A percentile compares a stretch with the other conserved stretches of the same genome.
Evolutionary conservation across 495 filamentous ascomycete genomes (phyloP).

Genomic region (Hyaloscypha hepaticicola): DNA sequence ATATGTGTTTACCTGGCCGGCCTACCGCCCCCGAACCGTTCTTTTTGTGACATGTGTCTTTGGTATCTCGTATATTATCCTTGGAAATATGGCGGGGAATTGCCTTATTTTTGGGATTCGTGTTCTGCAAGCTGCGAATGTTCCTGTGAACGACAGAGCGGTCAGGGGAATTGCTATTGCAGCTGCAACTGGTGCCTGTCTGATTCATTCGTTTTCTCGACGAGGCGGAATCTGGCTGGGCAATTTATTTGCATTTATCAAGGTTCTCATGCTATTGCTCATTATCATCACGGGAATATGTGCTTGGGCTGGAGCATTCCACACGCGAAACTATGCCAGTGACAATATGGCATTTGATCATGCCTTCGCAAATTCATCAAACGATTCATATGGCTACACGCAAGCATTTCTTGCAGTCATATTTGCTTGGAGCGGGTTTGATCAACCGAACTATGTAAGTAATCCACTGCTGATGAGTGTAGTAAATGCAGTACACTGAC

Average conservation of each 20-base stretch:
- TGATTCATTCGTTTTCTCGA: constrained; percentile 48
- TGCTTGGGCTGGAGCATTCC: constrained; percentile 24
- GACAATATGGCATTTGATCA: constrained; percentile 24
- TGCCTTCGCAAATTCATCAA: constrained; percentile 15
- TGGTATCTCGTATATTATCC: constrained; percentile 45
- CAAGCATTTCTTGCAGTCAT: constrained; percentile 20
- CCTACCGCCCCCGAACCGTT: constrained; percentile 32
- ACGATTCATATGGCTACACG: constrained; percentile 17
- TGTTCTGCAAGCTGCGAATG: constrained; percentile 7
- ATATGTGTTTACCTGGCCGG: constrained; percentile 40
- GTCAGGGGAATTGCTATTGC: constrained; percentile 46
- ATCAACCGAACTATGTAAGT: constrained; percentile 23
- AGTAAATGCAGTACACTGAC: constrained; percentile 5
- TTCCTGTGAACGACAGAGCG: constrained; percentile 22
- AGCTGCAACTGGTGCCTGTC: constrained; percentile 40
- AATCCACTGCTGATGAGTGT: background rate
- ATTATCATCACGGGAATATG: constrained; percentile 39
- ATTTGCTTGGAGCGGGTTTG: constrained; percentile 19
- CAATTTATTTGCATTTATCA: constrained; percentile 50
- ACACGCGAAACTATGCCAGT: constrained; percentile 2
- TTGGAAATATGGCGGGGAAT: constrained; percentile 53
- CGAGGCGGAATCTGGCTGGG: constrained; percentile 49
- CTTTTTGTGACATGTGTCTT: constrained; percentile 44
- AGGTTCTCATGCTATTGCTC: constrained; percentile 44
- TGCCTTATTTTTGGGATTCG: constrained; percentile 39